Evolutionary conservation across 805 yeast genomes (phyloP).

Genomic region (Ogataea saltuana): DNA sequence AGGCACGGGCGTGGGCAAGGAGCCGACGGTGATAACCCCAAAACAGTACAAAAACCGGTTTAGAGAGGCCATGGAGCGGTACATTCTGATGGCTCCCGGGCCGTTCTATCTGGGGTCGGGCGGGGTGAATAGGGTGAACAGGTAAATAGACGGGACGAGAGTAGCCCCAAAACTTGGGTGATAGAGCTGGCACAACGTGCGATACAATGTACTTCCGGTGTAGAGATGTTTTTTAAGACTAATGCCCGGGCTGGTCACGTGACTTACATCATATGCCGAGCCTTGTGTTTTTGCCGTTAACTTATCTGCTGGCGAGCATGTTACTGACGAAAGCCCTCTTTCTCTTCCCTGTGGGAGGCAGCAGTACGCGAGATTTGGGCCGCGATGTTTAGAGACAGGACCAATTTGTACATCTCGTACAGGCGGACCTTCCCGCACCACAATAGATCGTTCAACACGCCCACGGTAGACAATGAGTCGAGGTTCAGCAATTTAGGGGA

Average conservation of each 20-base stretch:
- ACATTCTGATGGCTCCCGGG: constrained; percentile 90
- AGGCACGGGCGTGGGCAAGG: constrained; percentile 75
- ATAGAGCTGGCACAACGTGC: too few species aligned
- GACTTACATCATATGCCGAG: too few species aligned
- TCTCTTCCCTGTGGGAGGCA: background rate
- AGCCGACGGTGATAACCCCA: constrained; percentile 97
- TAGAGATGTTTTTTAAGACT: too few species aligned
- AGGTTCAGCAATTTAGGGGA: constrained; percentile 44
- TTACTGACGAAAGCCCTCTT: background rate
- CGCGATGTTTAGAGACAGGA: constrained; percentile 91
- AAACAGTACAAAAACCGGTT: constrained; percentile 92
- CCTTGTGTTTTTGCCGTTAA: too few species aligned
- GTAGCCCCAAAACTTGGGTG: too few species aligned
- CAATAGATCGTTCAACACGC: constrained; percentile 27
- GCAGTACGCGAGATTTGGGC: background rate
- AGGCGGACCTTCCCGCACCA: constrained; percentile 86
- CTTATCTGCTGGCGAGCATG: too few species aligned
- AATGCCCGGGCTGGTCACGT: too few species aligned
- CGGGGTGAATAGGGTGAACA: too few species aligned
- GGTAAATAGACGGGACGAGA: too few species aligned
- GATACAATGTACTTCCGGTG: too few species aligned
- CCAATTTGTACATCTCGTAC: constrained; percentile 86
- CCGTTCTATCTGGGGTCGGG: constrained; percentile 35
- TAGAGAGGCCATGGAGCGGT: constrained; percentile 96
- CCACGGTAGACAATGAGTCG: constrained; percentile 2